These are phyloP conservation scores for Schwanniomyces polymorphus DNA, from an alignment of 805 yeast species.

Conservation along the genomic window DNA sequence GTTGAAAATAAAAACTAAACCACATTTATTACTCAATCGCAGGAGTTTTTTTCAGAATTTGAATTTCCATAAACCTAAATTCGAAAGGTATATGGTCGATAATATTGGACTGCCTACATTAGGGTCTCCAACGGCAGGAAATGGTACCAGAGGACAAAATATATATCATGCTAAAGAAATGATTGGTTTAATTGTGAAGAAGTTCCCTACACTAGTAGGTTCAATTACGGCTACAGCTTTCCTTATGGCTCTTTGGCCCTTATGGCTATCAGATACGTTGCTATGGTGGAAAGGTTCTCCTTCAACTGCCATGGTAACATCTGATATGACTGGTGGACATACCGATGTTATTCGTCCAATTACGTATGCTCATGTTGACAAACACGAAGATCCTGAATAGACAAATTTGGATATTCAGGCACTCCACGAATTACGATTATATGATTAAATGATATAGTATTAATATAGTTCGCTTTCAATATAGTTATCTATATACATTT, in stretches of 20 bases:
- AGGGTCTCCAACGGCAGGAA: constrained; percentile 3
- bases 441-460: neutral
- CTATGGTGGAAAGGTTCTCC: neutral
- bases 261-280: neutral
- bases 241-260: neutral
- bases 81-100: neutral
- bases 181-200: neutral
- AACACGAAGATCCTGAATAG: constrained; percentile 5
- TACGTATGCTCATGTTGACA: constrained; percentile 9
- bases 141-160: constrained; percentile 8
- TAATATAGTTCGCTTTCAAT: neutral
- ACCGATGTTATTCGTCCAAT: constrained; percentile 11
- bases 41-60: constrained; percentile 2
- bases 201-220: neutral
- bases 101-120: neutral
- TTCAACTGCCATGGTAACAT: constrained; percentile 10
- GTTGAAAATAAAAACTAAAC: constrained; percentile 5
- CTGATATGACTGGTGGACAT: constrained; percentile 3
- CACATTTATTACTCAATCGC: neutral
- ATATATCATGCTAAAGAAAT: neutral
- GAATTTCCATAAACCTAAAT: constrained; percentile 1
- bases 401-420: neutral
- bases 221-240: neutral
- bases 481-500: neutral
- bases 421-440: neutral